Evolutionary conservation across 1,139 yeast species (phyloP), one percentile per base, ranked within the genome.

Genomic region (Geotrichum australiense): DNA sequence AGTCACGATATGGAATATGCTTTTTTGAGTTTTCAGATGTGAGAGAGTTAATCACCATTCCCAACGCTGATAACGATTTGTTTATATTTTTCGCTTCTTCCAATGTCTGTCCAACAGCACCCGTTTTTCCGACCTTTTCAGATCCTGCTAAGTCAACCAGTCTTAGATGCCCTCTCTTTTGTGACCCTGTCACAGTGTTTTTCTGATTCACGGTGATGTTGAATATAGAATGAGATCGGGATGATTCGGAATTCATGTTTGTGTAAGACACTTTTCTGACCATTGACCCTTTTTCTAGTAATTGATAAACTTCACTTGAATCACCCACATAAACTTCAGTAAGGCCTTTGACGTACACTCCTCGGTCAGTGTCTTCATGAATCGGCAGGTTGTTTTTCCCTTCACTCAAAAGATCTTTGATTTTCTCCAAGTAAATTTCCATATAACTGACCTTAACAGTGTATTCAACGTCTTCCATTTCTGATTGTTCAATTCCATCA

Each of bases 131-230:
- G 14, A 84, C 78, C 58, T 83, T 84, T 61, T 87, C 96, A 28
- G 91, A 79, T 3, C 96, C 95, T 0, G 95, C 95, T 49, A 87
- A 68, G 63, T 87, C 96, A 7, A 86, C 91, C 41, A 87, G 63
- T 54, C 80, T 82, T 43, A 87, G 67, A 47, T 71, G 77, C n/a
- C 87, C 80, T 34, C 73, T 69, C 56, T 79, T 82, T 32, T 73
- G 68, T 10, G 74, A 66, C 2, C 81, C 85, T 21, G 74, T 70
- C n/a, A 60, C 62, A n/a, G 70, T 51, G 49, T 71, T 71, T 53
- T 73, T 77, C 55, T 82, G 91, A 16, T 73, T 65, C 14, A 86
- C 65, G 42, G 72, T 73, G n/a, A 87, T 68, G 48, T 79, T 80
- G 51, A 86, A 76, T 35, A 87, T 82, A 1, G 93, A 78, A 59